These are phyloP conservation scores for Amanita pseudoporphyria DNA, from an alignment of 768 basidiomycete genomes.

Conservation along the genomic window DNA sequence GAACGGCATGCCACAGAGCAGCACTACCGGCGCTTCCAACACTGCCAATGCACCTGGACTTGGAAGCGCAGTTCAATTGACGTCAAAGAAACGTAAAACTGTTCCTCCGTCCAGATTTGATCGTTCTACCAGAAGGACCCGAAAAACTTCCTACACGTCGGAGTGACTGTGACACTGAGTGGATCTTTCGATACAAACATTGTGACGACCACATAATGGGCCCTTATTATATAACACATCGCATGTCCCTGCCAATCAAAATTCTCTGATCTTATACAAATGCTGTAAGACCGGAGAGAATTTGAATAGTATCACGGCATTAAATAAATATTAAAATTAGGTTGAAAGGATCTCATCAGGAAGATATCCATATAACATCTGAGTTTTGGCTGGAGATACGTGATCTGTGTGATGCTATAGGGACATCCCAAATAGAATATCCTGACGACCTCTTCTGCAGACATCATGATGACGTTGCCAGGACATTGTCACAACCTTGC, in stretches of 20 bases:
- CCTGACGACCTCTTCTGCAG: not conserved
- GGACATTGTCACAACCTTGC: not conserved
- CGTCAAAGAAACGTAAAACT: too few relatives aligned
- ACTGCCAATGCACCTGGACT: too few relatives aligned
- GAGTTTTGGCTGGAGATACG: not conserved
- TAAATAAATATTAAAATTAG: not conserved
- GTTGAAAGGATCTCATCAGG: not conserved
- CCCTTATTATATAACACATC: slow-evolving; percentile 3
- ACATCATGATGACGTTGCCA: not conserved
- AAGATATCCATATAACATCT: not conserved
- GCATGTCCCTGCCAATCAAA: not conserved
- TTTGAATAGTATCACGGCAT: not conserved
- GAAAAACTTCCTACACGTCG: slow-evolving; percentile 1
- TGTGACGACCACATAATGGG: not conserved
- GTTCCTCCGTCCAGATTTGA: too few relatives aligned
- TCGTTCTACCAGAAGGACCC: too few relatives aligned
- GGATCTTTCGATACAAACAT: not conserved
- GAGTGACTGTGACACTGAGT: not conserved
- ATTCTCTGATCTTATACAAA: slow-evolving; percentile 1
- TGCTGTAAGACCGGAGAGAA: not conserved
- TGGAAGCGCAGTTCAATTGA: too few relatives aligned
- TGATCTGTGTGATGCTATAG: not conserved
- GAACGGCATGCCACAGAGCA: too few relatives aligned
- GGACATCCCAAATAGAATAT: not conserved
- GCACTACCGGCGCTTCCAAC: too few relatives aligned